Percentiles rank a stretch among this genome's conserved stretches.
These are phyloP conservation scores for Sisymbrium altissimum DNA, from an alignment of 345 rosid genomes.

Conservation along the genomic window DNA sequence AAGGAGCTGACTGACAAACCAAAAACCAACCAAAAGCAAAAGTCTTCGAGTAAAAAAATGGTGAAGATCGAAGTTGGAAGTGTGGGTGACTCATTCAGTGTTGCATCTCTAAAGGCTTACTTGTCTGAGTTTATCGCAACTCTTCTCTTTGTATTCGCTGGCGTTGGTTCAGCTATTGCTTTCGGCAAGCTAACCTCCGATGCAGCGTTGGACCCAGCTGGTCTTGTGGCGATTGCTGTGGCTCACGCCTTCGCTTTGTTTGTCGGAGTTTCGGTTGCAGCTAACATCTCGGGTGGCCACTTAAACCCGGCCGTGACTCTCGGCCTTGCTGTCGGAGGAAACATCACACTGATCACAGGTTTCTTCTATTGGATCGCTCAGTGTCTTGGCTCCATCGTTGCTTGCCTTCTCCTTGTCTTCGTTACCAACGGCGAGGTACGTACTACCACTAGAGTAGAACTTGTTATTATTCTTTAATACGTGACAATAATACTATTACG, in stretches of 20 bases:
- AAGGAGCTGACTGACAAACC: neutral
- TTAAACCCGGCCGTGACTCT: constrained; percentile 87
- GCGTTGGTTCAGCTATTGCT: constrained; percentile 88
- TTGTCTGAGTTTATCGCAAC: constrained; percentile 90
- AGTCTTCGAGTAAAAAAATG: constrained; percentile 38
- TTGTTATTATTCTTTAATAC: neutral
- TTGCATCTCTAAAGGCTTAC: constrained; percentile 59
- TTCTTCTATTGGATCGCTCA: constrained; percentile 87
- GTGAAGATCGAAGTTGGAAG: constrained; percentile 74
- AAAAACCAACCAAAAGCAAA: neutral
- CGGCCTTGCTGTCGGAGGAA: constrained; percentile 79
- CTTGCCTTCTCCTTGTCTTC: constrained; percentile 72
- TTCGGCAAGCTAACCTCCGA: constrained; percentile 71
- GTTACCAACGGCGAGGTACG: constrained; percentile 57
- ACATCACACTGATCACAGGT: constrained; percentile 74
- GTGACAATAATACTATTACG: neutral
- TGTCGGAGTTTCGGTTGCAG: constrained; percentile 75
- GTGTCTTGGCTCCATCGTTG: constrained; percentile 75
- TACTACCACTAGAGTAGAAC: neutral
- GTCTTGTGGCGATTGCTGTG: constrained; percentile 78
- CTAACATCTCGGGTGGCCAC: constrained; percentile 91
- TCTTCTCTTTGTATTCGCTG: constrained; percentile 89
- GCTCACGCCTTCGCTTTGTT: constrained; percentile 82
- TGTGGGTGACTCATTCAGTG: constrained; percentile 73
- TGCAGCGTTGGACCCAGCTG: constrained; percentile 70